These are phyloP conservation scores for Torulaspora globosa DNA, from an alignment of 1,139 yeast genomes.

Conservation along the genomic window DNA sequence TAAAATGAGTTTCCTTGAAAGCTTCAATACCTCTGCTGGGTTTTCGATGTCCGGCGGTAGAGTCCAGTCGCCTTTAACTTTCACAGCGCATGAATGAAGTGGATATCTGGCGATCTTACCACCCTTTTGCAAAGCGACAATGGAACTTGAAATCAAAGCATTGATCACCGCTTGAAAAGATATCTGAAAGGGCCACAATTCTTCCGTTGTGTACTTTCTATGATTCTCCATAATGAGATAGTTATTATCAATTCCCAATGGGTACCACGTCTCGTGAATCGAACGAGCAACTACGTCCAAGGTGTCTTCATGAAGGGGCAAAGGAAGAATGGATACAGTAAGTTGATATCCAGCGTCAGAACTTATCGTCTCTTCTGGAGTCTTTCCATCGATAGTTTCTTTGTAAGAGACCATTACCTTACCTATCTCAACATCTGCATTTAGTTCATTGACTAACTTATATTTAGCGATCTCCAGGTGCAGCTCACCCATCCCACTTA, in stretches of 20 bases:
- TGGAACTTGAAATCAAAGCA: conserved; percentile 54
- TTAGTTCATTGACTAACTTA: conserved; percentile 70
- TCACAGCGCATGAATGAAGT: conserved; percentile 30
- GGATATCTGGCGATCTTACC: conserved; percentile 52
- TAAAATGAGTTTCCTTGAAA: conserved; percentile 23
- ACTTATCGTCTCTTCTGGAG: conserved; percentile 22
- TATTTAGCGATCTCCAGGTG: conserved; percentile 86
- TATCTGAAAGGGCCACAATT: conserved; percentile 47
- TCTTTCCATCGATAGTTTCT: conserved; percentile 51
- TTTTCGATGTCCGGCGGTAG: conserved; percentile 29
- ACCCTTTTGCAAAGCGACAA: conserved; percentile 73
- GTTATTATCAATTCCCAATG: conserved; percentile 40
- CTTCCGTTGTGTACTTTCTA: conserved; percentile 29
- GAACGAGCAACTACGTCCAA: conserved; percentile 41
- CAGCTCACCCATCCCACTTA: conserved; percentile 95
- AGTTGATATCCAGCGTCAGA: conserved; percentile 33
- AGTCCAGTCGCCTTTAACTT: conserved; percentile 29
- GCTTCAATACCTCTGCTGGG: conserved; percentile 24
- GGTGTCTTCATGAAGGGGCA: conserved; percentile 25
- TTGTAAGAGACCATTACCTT: conserved; percentile 84
- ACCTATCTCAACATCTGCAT: conserved; percentile 76
- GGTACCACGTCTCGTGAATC: conserved; percentile 39
- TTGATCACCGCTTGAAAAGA: conserved; percentile 51
- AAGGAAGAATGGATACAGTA: conserved; percentile 47
- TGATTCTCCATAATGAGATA: conserved; percentile 35